Percentiles rank a stretch among this genome's conserved stretches.
Evolutionary conservation across 2,329 filamentous ascomycete genomes (phyloP).

Genomic region (Colletotrichum cordylinicola): DNA sequence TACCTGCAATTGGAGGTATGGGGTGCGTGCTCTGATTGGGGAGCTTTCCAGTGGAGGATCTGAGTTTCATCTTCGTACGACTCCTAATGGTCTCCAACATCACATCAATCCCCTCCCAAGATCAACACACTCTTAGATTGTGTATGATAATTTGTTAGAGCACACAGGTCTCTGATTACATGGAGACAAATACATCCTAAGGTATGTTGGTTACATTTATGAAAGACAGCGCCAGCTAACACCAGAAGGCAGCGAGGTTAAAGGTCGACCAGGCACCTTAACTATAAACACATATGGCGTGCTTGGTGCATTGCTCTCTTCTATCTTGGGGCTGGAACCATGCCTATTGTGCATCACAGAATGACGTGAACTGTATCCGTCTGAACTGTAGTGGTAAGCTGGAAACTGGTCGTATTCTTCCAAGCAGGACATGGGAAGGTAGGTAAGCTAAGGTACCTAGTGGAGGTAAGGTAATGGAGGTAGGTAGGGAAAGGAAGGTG

Average conservation of each 20-base stretch:
- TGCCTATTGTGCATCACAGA: neutral
- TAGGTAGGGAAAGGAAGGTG: neutral
- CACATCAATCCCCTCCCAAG: neutral
- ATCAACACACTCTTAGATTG: neutral
- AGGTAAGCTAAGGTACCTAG: neutral
- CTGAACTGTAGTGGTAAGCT: neutral
- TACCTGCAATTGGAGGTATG: neutral
- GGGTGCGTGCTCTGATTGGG: neutral
- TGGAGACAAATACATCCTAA: neutral
- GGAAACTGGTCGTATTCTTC: neutral
- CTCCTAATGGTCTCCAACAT: neutral
- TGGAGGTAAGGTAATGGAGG: too few species aligned
- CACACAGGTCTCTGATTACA: neutral
- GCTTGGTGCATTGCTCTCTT: neutral
- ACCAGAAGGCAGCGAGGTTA: neutral
- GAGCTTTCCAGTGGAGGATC: neutral
- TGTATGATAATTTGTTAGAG: neutral
- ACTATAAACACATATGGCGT: neutral
- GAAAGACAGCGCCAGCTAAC: neutral
- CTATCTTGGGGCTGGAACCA: neutral
- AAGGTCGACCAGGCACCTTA: neutral
- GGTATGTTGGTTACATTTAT: neutral
- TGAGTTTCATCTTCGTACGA: neutral
- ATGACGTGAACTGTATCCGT: neutral
- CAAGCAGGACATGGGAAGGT: neutral